phyloP scores from a whole-genome alignment of 768 basidiomycete genomes.

The Macrolepiota dolichaula region DNA sequence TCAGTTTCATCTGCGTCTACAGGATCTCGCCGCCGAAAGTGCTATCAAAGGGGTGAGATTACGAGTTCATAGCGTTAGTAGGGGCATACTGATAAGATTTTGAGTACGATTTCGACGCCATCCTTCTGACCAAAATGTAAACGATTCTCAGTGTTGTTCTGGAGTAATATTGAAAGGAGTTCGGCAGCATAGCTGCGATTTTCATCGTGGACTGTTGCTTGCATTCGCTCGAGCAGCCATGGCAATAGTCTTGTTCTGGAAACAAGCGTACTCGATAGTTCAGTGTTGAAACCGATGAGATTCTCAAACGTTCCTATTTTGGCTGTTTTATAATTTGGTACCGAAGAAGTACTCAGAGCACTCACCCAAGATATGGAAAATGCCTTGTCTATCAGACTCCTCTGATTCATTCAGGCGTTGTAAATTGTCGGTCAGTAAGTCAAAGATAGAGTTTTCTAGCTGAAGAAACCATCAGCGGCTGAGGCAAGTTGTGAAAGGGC shows the following conservation, averaged over 20 bases:
- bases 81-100: slow-evolving; percentile 71
- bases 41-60: slow-evolving; percentile 42
- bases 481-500: not conserved
- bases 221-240: slow-evolving; percentile 80
- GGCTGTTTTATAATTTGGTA: not conserved
- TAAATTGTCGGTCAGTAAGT: slow-evolving; percentile 88
- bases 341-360: not conserved
- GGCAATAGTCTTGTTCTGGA: slow-evolving; percentile 69
- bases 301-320: slow-evolving; percentile 87
- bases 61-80: not conserved
- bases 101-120: slow-evolving; percentile 75
- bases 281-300: slow-evolving; percentile 80
- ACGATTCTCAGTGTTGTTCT: slow-evolving; percentile 68
- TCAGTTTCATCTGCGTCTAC: slow-evolving; percentile 86
- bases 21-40: slow-evolving; percentile 86
- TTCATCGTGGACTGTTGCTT: slow-evolving; percentile 73
- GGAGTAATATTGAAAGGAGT: slow-evolving; percentile 86
- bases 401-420: slow-evolving; percentile 85
- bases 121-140: slow-evolving; percentile 65
- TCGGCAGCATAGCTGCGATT: slow-evolving; percentile 94
- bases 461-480: slow-evolving; percentile 24
- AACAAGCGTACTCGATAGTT: slow-evolving; percentile 66
- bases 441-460: slow-evolving; percentile 82
- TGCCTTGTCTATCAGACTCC: slow-evolving; percentile 87
- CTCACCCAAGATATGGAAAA: slow-evolving; percentile 87